A percentile compares a stretch with the other conserved stretches of the same genome.
Conservation (phyloP, 129 eudicot genomes). For the Saposhnikovia divaricata region DNA sequence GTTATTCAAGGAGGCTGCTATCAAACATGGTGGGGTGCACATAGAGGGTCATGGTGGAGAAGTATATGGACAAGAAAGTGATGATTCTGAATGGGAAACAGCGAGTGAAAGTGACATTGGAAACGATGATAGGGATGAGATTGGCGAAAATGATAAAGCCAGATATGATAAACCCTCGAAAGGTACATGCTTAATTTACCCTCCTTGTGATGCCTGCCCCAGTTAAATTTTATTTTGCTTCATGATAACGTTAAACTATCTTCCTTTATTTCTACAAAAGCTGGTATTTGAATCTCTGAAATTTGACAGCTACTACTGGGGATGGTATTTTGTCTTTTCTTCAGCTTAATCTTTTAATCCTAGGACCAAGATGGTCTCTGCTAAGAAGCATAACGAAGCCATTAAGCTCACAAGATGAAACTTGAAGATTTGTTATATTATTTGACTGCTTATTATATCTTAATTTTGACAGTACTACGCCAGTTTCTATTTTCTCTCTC, state of each 20-base stretch:
- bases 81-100: slow-evolving; percentile 98
- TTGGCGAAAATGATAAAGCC: slow-evolving; percentile 39
- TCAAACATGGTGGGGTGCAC: slow-evolving; percentile 71
- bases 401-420: not conserved
- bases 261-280: not conserved
- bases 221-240: not conserved
- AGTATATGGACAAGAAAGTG: slow-evolving; percentile 59
- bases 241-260: not conserved
- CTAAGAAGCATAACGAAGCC: not conserved
- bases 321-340: not conserved
- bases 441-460: not conserved
- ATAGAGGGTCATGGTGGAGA: slow-evolving; percentile 63
- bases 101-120: slow-evolving; percentile 94
- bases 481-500: not conserved
- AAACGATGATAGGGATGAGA: slow-evolving; percentile 50
- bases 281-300: not conserved
- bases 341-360: not conserved
- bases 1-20: slow-evolving; percentile 88
- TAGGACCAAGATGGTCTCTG: not conserved
- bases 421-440: not conserved
- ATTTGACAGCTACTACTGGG: not conserved
- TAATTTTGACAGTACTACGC: not conserved
- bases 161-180: slow-evolving; percentile 44
- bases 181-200: slow-evolving; percentile 34
- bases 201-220: not conserved